Base-by-base conservation (phyloP, 305 asterid genomes). In the Fraxinus ornus region DNA sequence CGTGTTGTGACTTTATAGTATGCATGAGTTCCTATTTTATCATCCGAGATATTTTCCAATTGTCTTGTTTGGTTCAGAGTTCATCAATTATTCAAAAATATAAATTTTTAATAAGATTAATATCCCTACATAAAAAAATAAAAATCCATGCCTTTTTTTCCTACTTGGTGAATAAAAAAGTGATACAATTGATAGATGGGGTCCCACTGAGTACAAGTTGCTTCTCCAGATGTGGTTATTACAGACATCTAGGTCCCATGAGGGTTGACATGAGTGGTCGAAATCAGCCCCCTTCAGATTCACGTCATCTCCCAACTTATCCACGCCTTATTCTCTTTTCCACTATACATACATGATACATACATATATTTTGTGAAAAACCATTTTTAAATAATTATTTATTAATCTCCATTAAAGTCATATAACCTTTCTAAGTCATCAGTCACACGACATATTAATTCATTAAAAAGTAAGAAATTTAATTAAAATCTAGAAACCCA, bases 201-300 rank as follows among this genome's bases (percentile, higher is more conserved):
- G 85, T 35, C 83, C 83, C 75, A 24, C 78, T 75, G 82, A 72
- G 35, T 39, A 79, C 83, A 75, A 78, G 81, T 85, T 15, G 47
- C 71, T 26, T 76, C 21, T 41, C 2, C 75, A 41, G 26, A 76
- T 78, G 64, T 71, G 22, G 22, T 37, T 26, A 3, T 64, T 49
- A 37, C 52, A 55, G 87, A 87, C 84, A 79, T 28, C 78, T 49
- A 30, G 87, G 85, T 15, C 88, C 89, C 79, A 84, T 83, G 82
- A 49, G 84, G 84, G 75, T 86, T 84, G 89, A 87, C 85, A 86
- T 82, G 88, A 86, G 86, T 85, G 92, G 91, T 86, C 86, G n/a
- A 82, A 78, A 81, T 88, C 88, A 87, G 37, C 36, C 81, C 5
- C 83, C 84, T 83, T 83, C 32, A 81, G 78, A 77, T 81, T 85